Evolutionary conservation across 208 protist genomes (phyloP), one percentile per base, ranked within the genome.

Genomic region (Wallacemonas collosoma): DNA sequence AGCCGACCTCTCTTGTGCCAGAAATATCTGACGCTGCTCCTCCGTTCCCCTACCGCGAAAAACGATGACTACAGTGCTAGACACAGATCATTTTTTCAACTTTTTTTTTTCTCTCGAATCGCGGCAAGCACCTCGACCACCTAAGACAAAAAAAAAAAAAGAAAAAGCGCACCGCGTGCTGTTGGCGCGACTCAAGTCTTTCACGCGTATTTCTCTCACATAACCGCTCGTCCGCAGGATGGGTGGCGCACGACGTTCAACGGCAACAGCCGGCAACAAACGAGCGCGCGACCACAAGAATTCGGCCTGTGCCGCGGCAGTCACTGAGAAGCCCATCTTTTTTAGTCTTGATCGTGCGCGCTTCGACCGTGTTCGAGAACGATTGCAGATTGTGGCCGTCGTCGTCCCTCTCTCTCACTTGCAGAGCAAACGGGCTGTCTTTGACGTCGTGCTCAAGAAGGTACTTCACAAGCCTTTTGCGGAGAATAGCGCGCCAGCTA

Each of bases 391-490:
- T 12, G 62, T 88, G 39, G 61, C 71, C 50, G 71, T 90, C n/a
- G 62, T 73, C 11, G 75, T 90, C 51, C 86, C 86, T 11, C 54
- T 83, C 26, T 62, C 71, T 15, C 77, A 90, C 55, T 48, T 90
- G 56, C 75, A 76, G n/a, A 78, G 80, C 53, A 60, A 71, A 8
- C 66, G 47, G 9, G 67, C 73, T 3, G 44, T 90, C n/a, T 65
- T 89, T 60, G 80, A 86, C 43, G 12, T 73, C 7, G 73, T 89
- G 1, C 47, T 91, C 11, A 84, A 82, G 54, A 84, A 80, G 70
- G 67, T 87, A 17, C 72, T 91, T 0, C 75, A 89, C 73, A 80
- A 75, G 38, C 71, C 79, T 38, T 77, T 72, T 55, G 70, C 78
- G 26, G 26, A 26, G 26, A 26, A 26, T 26, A 26, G 26, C 26